Evolutionary conservation across 2,329 filamentous ascomycete species (phyloP).

Genomic region (Septoria linicola): DNA sequence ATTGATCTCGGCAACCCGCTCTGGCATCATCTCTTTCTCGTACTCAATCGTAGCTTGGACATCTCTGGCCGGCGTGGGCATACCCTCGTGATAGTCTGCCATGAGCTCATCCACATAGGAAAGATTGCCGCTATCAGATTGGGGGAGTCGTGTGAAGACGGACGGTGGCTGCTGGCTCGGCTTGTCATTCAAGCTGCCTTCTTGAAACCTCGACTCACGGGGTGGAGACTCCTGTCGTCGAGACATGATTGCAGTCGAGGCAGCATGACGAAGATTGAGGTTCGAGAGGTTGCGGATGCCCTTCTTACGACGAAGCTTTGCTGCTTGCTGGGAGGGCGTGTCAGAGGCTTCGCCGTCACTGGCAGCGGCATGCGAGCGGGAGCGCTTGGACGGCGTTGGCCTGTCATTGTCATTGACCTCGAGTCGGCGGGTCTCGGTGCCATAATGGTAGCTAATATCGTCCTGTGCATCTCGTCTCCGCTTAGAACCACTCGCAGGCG

Average conservation of each 20-base stretch:
- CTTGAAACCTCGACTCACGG: conserved; percentile 66
- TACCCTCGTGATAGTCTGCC: conserved; percentile 39
- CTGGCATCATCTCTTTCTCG: conserved; percentile 25
- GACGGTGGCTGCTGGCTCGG: conserved; percentile 68
- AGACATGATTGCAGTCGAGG: conserved; percentile 26
- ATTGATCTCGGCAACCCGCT: conserved; percentile 25
- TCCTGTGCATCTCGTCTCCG: conserved; percentile 32
- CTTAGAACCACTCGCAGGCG: conserved; percentile 33
- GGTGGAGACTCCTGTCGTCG: conserved; percentile 20
- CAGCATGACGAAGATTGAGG: conserved; percentile 38
- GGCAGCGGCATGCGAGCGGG: conserved; percentile 24
- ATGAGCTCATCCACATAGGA: conserved; percentile 41
- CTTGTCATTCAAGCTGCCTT: conserved; percentile 85
- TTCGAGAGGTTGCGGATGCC: conserved; percentile 37
- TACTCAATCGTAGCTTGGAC: conserved; percentile 25
- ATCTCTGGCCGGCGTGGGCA: conserved; percentile 18
- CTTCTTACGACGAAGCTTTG: conserved; percentile 37
- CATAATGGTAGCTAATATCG: conserved; percentile 23
- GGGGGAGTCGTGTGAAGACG: conserved; percentile 57
- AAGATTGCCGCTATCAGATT: conserved; percentile 35
- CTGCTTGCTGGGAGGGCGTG: conserved; percentile 26
- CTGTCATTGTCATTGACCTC: conserved; percentile 23
- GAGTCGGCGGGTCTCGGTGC: conserved; percentile 20
- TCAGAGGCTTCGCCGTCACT: conserved; percentile 25
- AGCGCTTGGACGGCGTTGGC: conserved; percentile 35